Evolutionary conservation across 257 asterid species (phyloP).

Genomic region (Ophiorrhiza pumila): DNA sequence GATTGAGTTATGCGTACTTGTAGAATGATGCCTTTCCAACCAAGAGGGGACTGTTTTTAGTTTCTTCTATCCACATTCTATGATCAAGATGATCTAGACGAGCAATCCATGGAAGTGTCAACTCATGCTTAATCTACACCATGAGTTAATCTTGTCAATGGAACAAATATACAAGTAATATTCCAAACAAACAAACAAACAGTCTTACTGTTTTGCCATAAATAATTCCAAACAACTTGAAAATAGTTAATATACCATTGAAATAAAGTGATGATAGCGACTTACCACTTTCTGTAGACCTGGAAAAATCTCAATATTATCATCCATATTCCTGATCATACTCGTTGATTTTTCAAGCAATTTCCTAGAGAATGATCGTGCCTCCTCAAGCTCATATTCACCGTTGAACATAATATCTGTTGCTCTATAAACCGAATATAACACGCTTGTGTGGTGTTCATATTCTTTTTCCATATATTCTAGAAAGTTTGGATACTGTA

Average conservation of each 20-base stretch:
- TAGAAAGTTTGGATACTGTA: constrained; percentile 24
- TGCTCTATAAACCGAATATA: constrained; percentile 50
- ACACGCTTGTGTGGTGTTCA: constrained; percentile 23
- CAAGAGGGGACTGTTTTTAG: constrained; percentile 25
- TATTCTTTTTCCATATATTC: constrained; percentile 32
- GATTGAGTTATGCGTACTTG: constrained; percentile 24
- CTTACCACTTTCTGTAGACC: constrained; percentile 42
- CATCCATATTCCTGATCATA: constrained; percentile 11
- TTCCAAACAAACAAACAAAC: too few species aligned
- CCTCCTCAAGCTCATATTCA: constrained; percentile 42
- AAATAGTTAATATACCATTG: too few species aligned
- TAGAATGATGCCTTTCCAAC: constrained; percentile 40
- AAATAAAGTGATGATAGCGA: not conserved
- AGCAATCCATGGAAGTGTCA: constrained; percentile 49
- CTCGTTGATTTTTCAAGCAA: constrained; percentile 26
- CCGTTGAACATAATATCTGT: constrained; percentile 41
- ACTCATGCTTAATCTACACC: constrained; percentile 52
- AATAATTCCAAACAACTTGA: too few species aligned
- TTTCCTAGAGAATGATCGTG: constrained; percentile 35
- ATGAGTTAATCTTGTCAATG: not conserved
- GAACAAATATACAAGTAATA: too few species aligned
- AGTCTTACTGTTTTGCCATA: not conserved
- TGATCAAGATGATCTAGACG: constrained; percentile 58
- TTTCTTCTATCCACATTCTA: constrained; percentile 60
- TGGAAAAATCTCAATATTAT: constrained; percentile 24